Base-by-base conservation (phyloP, 2,329 filamentous ascomycete species). In the Xylaria polymorpha region DNA sequence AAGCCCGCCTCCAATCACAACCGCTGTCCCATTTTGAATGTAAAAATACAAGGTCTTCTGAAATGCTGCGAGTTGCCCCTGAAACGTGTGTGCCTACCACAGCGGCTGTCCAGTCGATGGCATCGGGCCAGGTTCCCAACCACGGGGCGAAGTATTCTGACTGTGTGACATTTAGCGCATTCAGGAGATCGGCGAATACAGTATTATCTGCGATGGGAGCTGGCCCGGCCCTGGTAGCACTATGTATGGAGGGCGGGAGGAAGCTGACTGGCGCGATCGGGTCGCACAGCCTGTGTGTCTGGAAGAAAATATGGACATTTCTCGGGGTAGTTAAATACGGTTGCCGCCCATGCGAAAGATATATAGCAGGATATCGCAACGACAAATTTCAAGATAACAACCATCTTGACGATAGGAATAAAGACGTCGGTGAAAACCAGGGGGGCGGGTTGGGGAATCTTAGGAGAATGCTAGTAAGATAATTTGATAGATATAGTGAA, bases 71-170 rank as follows among this genome's bases (percentile, higher is more conserved):
- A 18, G 96, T 85, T 2, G 90, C 87, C 15, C 90, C 92, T 0
- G 93, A 91, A 43, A 97, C 81, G 66, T 95, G 90, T 0, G 94
- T 97, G 51, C 90, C 90, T 74, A 93, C 84, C 9, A 98, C 93
- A 4, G 95, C 94, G 20, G 90, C 91, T 0, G 95, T 98, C 95
- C 95, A 98, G 82, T 98, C 95, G 75, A 97, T 98, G 39, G 92
- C 88, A 0, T 86, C 85, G 0, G 94, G 93, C 93, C 94, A 98
- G 32, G 89, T 94, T 12, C 92, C 94, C 43, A 91, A 83, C 85
- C 92, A 92, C 4, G 91, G 81, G 56, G 90, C 86, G 78, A 96
- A 98, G 81, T 94, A 97, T 32, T 86, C 83, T 61, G 88, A 84
- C 79, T 98, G 94, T 85, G 98, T 89, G 6, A 91, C 88, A 56